Evolutionary conservation across 2,329 filamentous ascomycete species (phyloP).

Genomic region (Tolypocladium tundrense): DNA sequence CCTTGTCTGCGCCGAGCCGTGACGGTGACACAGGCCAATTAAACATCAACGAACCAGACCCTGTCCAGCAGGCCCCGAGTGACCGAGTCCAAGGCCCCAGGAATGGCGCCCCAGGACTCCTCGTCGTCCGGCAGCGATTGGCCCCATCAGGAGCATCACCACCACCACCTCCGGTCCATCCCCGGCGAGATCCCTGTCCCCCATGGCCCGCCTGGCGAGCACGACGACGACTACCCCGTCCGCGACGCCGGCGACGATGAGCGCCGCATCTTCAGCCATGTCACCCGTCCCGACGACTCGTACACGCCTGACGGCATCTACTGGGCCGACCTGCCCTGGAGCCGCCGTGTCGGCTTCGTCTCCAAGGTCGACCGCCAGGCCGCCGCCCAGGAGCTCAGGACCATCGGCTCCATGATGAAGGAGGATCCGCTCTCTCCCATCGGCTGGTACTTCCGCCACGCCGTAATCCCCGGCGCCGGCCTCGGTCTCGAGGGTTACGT

Average conservation of each 20-base stretch:
- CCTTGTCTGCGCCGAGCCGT: not conserved
- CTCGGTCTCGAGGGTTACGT: constrained; percentile 92
- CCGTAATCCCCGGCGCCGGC: constrained; percentile 85
- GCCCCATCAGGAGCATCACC: constrained; percentile 9
- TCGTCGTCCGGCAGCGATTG: constrained; percentile 1
- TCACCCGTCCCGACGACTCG: constrained; percentile 81
- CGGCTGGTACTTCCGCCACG: constrained; percentile 81
- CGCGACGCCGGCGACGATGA: constrained; percentile 36
- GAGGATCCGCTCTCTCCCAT: constrained; percentile 74
- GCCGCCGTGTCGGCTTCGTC: constrained; percentile 66
- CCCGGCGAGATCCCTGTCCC: constrained; percentile 45
- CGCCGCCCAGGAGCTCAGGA: constrained; percentile 52
- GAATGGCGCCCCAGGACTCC: constrained; percentile 1
- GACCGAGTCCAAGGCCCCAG: not conserved
- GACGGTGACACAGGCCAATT: not conserved
- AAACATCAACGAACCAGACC: not conserved
- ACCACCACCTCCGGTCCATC: constrained; percentile 25
- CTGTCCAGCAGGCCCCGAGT: not conserved
- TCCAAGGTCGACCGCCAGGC: constrained; percentile 62
- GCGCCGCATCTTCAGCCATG: constrained; percentile 58
- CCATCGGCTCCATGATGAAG: constrained; percentile 73
- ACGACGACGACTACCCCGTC: constrained; percentile 36
- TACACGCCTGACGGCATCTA: constrained; percentile 77
- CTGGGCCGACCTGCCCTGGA: constrained; percentile 78
- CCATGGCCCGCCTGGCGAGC: constrained; percentile 35